phyloP scores from a whole-genome alignment of 176 grass and related monocot species.

The Chrysopogon serrulatus region DNA sequence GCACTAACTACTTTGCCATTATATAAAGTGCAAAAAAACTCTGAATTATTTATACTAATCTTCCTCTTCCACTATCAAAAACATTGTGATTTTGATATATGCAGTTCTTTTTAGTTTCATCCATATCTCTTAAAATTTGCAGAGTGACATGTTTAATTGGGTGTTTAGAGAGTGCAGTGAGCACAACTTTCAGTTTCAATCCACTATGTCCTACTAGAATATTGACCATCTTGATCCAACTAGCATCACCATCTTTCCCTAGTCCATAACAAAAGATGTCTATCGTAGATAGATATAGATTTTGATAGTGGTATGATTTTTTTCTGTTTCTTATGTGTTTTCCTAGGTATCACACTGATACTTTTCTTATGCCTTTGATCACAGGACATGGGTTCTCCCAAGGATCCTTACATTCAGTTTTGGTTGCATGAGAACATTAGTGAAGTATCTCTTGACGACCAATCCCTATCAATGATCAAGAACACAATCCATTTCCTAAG shows the following conservation, averaged over 20 bases:
- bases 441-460: slow-evolving; percentile 88
- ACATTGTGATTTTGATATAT: neutral
- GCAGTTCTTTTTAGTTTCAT: neutral
- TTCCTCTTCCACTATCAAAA: too few species aligned
- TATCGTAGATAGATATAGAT: slow-evolving; percentile 84
- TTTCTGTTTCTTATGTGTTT: too few species aligned
- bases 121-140: neutral
- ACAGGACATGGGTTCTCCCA: slow-evolving; percentile 90
- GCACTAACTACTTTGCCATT: too few species aligned
- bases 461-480: slow-evolving; percentile 73
- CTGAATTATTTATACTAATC: too few species aligned
- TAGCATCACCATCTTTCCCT: slow-evolving; percentile 83
- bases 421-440: slow-evolving; percentile 74
- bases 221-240: neutral
- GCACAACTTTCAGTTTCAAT: slow-evolving; percentile 74
- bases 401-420: slow-evolving; percentile 89
- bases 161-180: slow-evolving; percentile 81
- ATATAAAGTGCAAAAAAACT: too few species aligned
- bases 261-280: slow-evolving; percentile 89
- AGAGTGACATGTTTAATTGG: slow-evolving; percentile 82
- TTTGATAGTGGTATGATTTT: slow-evolving; percentile 89
- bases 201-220: slow-evolving; percentile 26
- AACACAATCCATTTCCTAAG: slow-evolving; percentile 89
- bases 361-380: slow-evolving; percentile 11
- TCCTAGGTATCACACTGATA: neutral